Conservation (phyloP, 2,329 filamentous ascomycete species). For the Chaetoscypha palmicola region DNA sequence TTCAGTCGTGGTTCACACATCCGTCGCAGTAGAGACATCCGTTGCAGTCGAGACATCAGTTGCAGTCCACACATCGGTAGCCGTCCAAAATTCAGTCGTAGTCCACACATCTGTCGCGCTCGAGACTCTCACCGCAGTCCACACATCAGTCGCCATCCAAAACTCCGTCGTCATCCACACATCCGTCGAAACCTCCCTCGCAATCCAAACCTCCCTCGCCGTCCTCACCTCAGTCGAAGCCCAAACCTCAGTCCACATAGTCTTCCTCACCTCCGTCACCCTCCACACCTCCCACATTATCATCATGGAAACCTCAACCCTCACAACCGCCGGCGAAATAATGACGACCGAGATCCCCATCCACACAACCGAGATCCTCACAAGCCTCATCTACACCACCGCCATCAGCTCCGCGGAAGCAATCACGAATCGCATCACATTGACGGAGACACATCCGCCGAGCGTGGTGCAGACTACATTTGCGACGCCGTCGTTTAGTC, state of each 20-base stretch:
- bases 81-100: not conserved
- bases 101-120: not conserved
- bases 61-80: not conserved
- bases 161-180: not conserved
- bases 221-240: not conserved
- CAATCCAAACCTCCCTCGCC: too few relatives aligned
- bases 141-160: not conserved
- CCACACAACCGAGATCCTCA: not conserved
- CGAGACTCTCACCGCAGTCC: not conserved
- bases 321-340: not conserved
- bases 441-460: not conserved
- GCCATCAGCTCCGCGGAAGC: not conserved
- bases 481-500: not conserved
- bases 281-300: not conserved
- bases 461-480: not conserved
- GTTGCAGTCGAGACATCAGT: not conserved
- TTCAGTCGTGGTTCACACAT: too few relatives aligned
- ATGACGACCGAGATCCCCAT: not conserved
- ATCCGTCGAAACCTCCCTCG: too few relatives aligned
- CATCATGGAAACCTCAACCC: not conserved
- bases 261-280: not conserved
- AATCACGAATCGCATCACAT: not conserved
- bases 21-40: not conserved
- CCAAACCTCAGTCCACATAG: not conserved
- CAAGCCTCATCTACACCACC: not conserved